Conservation (phyloP, 495 filamentous ascomycete genomes). For the Tuber magnatum region DNA sequence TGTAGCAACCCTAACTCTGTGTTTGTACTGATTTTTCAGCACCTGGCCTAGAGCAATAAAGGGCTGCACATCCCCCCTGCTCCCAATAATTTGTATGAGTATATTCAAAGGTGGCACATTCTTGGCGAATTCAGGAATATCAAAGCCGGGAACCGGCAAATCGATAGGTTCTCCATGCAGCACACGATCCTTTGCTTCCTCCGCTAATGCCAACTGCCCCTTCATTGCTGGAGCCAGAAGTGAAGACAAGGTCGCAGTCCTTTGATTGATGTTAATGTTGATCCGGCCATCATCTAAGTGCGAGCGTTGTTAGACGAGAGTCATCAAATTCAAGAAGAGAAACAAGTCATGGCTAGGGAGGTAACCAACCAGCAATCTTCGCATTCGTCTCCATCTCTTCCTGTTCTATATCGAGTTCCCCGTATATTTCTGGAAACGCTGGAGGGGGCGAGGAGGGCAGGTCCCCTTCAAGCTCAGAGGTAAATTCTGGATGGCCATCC, state of each 20-base stretch:
- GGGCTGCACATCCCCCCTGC: slow-evolving; percentile 68
- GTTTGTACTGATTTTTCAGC: slow-evolving; percentile 58
- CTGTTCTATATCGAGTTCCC: slow-evolving; percentile 48
- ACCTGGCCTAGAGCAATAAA: slow-evolving; percentile 66
- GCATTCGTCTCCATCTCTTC: slow-evolving; percentile 53
- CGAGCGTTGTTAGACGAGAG: slow-evolving; percentile 69
- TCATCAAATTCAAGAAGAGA: slow-evolving; percentile 55
- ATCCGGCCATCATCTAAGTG: slow-evolving; percentile 59
- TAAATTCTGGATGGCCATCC: slow-evolving; percentile 7
- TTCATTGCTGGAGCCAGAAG: slow-evolving; percentile 60
- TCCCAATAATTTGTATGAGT: slow-evolving; percentile 71
- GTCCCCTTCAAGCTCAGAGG: slow-evolving; percentile 25
- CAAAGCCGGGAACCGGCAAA: slow-evolving; percentile 54
- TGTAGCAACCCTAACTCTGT: slow-evolving; percentile 63
- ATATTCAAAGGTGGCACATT: slow-evolving; percentile 53
- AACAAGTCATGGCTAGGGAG: background rate
- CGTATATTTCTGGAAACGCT: slow-evolving; percentile 48
- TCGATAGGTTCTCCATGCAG: slow-evolving; percentile 27
- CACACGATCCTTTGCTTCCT: slow-evolving; percentile 44
- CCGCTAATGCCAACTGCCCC: slow-evolving; percentile 49
- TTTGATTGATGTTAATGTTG: slow-evolving; percentile 62
- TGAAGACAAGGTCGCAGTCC: slow-evolving; percentile 55
- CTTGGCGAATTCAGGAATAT: slow-evolving; percentile 43
- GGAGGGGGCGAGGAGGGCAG: slow-evolving; percentile 43
- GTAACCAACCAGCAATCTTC: slow-evolving; percentile 43